phyloP scores from a whole-genome alignment of 371 early-diverging fungal genomes.

The Mucor racemosus region DNA sequence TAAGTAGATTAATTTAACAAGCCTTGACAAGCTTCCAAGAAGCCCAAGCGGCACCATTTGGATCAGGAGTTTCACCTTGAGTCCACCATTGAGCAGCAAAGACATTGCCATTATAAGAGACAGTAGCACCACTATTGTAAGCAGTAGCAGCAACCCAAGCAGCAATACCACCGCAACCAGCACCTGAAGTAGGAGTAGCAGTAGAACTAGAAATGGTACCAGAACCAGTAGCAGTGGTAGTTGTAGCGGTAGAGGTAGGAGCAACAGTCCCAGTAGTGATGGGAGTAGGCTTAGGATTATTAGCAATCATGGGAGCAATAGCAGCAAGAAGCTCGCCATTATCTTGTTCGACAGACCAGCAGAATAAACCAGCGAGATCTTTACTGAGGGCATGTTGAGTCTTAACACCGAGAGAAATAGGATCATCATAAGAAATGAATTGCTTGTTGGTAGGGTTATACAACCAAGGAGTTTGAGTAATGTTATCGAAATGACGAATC shows the following conservation, averaged over 20 bases:
- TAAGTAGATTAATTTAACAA: constrained; percentile 7
- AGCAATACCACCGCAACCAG: constrained; percentile 22
- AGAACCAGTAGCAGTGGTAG: constrained; percentile 10
- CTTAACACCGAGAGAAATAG: constrained; percentile 58
- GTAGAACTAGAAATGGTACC: constrained; percentile 6
- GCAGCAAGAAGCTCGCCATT: constrained; percentile 59
- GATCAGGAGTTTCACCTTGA: constrained; percentile 34
- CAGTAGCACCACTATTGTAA: constrained; percentile 29
- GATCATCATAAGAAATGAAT: constrained; percentile 72
- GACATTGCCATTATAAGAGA: constrained; percentile 37
- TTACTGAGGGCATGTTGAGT: constrained; percentile 50
- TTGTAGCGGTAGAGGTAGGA: constrained; percentile 10
- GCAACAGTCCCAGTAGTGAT: constrained; percentile 17
- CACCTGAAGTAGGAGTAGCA: constrained; percentile 13
- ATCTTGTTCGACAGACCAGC: constrained; percentile 62
- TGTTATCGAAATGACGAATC: constrained; percentile 65
- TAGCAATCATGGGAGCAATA: constrained; percentile 28
- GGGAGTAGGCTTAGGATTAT: constrained; percentile 13
- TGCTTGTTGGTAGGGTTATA: constrained; percentile 58
- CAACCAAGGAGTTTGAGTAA: constrained; percentile 69
- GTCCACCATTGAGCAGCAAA: constrained; percentile 56
- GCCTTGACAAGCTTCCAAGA: constrained; percentile 20
- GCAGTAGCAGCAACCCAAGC: constrained; percentile 21
- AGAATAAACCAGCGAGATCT: constrained; percentile 63
- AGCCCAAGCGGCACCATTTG: constrained; percentile 3